Conservation (phyloP, 352 stramenopile genomes). For the Phytophthora capsici region DNA sequence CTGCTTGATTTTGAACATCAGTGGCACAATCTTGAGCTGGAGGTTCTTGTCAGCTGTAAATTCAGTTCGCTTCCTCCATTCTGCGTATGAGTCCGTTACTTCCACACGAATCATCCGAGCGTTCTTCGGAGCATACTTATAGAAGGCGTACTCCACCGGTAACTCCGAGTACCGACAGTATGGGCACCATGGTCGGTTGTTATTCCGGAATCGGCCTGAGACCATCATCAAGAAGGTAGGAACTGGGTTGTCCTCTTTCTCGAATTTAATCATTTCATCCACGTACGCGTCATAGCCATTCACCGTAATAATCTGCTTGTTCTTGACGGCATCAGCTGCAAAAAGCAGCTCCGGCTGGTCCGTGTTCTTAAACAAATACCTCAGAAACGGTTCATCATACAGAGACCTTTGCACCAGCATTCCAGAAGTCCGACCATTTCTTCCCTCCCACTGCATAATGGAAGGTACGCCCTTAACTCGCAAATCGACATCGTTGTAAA, state of each 20-base stretch:
- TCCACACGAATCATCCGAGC: slow-evolving; percentile 68
- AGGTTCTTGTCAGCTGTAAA: slow-evolving; percentile 66
- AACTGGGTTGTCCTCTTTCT: slow-evolving; percentile 39
- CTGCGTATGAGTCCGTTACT: slow-evolving; percentile 62
- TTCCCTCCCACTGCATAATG: slow-evolving; percentile 52
- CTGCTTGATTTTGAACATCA: slow-evolving; percentile 49
- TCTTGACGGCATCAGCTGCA: slow-evolving; percentile 23
- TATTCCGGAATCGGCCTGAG: slow-evolving; percentile 62
- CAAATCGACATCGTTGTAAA: slow-evolving; percentile 50
- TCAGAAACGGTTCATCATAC: slow-evolving; percentile 49
- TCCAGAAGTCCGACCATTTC: slow-evolving; percentile 38
- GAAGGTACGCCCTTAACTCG: slow-evolving; percentile 47
- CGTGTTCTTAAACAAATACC: slow-evolving; percentile 55
- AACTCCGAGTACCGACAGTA: slow-evolving; percentile 84
- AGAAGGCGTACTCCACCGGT: slow-evolving; percentile 76
- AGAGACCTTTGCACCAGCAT: slow-evolving; percentile 46
- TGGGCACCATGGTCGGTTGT: slow-evolving; percentile 82
- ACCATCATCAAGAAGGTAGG: slow-evolving; percentile 77
- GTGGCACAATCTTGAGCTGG: slow-evolving; percentile 57
- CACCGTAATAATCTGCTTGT: slow-evolving; percentile 45
- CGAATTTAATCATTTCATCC: slow-evolving; percentile 40
- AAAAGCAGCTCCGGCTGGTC: slow-evolving; percentile 38
- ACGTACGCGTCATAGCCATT: slow-evolving; percentile 44
- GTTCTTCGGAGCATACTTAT: slow-evolving; percentile 64
- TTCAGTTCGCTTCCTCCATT: slow-evolving; percentile 67